Evolutionary conservation across 495 filamentous ascomycete species (phyloP).

Genomic region (Pyrenula aspistea): DNA sequence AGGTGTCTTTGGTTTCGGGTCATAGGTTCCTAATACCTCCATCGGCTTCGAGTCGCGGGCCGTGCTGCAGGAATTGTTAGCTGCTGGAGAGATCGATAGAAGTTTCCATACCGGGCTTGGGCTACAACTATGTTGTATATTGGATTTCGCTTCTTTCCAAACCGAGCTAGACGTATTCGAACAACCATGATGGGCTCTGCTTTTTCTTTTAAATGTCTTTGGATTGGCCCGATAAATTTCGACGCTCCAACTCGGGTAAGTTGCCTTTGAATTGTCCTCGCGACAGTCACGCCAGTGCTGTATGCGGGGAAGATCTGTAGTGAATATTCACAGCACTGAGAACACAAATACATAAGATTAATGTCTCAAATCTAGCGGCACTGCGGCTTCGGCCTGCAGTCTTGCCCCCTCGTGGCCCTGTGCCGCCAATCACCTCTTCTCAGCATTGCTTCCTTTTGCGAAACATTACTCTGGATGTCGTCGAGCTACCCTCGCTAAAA

Average conservation of each 20-base stretch:
- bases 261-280: no score
- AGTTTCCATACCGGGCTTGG: conserved; percentile 66
- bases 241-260: neutral
- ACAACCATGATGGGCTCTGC: conserved; percentile 57
- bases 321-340: no score
- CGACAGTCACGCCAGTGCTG: no score
- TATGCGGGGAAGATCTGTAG: no score
- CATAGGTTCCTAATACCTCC: conserved; percentile 92
- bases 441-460: no score
- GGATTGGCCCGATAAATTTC: neutral
- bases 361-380: neutral
- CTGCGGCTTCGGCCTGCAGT: neutral
- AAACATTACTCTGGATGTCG: no score
- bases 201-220: neutral
- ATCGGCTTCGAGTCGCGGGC: conserved; percentile 77
- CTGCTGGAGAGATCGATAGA: neutral
- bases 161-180: conserved; percentile 84
- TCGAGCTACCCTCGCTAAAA: no score
- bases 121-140: conserved; percentile 97
- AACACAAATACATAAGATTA: no score
- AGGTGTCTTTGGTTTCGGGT: conserved; percentile 66
- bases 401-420: neutral
- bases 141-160: conserved; percentile 73
- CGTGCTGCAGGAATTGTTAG: conserved; percentile 30
- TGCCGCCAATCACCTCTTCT: no score